Evolutionary conservation across 345 rosid species (phyloP), one percentile per base, ranked within the genome.

Genomic region (Citrus hindsii): DNA sequence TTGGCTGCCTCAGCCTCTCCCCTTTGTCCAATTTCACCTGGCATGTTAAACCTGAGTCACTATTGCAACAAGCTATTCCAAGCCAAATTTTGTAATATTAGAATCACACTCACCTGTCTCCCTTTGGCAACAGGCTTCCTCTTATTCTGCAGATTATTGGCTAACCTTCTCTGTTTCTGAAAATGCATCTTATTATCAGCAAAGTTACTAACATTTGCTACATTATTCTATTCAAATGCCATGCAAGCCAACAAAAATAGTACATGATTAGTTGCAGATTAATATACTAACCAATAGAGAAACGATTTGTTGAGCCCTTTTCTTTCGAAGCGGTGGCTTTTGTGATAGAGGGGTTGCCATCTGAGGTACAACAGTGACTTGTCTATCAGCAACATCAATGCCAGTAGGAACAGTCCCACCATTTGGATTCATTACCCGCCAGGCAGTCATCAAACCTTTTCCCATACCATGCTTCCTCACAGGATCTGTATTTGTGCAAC

Each of bases 361-460:
- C 66, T 69, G 83, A 67, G 84, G 71, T 66, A 56, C 40, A 53
- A 25, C 76, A 67, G 67, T 33, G 22, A 33, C 77, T 83, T 86
- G 73, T 76, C 76, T 67, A 48, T 69, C 79, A 71, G 84, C 64
- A 78, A 77, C 80, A 79, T 77, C 86, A 83, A 90, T 62, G 33
- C 92, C 92, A 74, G 90, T 77, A n/a, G 94, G 89, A 62, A 82
- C 65, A 75, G 79, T 81, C 67, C 92, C 89, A 69, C 90, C 85
- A 48, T 79, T 72, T 65, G 94, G 98, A 86, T 94, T 91, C 80
- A 85, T 85, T 59, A 87, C 90, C 68, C 87, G 84, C 99, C 98
- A 94, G 56, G 85, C 92, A 64, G 97, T 90, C 98, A 96, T 96
- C 86, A 96, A 88, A 59, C 97, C 98, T 82, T 96, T 96, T 30